Base-by-base conservation (phyloP, 2,329 filamentous ascomycete species). In the Tympanopsis confertula region DNA sequence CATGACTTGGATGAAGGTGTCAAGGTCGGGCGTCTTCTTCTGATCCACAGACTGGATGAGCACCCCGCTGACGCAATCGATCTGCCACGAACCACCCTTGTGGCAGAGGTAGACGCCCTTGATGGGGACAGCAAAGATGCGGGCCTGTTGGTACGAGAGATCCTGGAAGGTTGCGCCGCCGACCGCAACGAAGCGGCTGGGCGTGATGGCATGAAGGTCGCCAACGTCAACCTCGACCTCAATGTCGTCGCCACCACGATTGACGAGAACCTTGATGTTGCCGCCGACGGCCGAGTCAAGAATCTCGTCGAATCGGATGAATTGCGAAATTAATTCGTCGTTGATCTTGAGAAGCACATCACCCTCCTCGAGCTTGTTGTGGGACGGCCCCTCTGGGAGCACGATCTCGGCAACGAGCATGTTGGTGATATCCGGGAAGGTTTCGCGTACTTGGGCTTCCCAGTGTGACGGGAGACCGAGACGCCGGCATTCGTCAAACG, bases 351-450 rank as follows among this genome's bases (percentile, higher is more conserved):
- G 68, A 44, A 98, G 65, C 18, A 98, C 82, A 57, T 98, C 91
- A 35, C 91, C 91, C 58, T 98, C 91, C 56, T 94, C 82, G 19
- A 98, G 74, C 58, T 93, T 89, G 39, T 71, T 68, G 52, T 94
- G 76, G 1, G 83, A 91, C 17, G 91, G 91, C 0, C 91, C 91
- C 48, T 88, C 78, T 0, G 91, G 89, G 5, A 98, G 72, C 13
- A 96, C 79, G 42, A 95, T 94, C 62, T 98, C 91, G 15, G 88
- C 89, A 12, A 95, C 89, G 19, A 98, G 74, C 86, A 98, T 88
- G 52, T 93, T 93, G 19, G 87, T 96, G 62, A 95, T 91, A 49
- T 85, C 82, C 1, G 91, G 91, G 47, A 94, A 94, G 19, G 76
- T 68, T 47, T 83, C 77, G 24, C 91, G 80, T 44, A 94, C 78